Percentiles rank a stretch among this genome's conserved stretches.
Evolutionary conservation across 768 basidiomycete genomes (phyloP).

Genomic region (Mycena kentingensis): DNA sequence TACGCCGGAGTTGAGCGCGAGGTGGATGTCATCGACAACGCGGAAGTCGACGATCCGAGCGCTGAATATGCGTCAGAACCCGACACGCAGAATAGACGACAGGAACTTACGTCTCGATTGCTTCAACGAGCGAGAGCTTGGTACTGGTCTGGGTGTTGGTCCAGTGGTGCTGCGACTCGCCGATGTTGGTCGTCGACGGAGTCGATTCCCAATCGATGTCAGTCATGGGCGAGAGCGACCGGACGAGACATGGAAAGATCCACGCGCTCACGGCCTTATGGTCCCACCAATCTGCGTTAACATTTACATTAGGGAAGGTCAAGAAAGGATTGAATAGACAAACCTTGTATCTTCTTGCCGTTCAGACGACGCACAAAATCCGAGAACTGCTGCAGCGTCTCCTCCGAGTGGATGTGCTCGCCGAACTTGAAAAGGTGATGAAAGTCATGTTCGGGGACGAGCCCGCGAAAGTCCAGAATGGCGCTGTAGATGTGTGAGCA

Average conservation of each 20-base stretch:
- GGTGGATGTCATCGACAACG: conserved; percentile 7
- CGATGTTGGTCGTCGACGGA: conserved; percentile 25
- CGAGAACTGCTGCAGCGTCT: background rate
- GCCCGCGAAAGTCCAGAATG: conserved; percentile 2
- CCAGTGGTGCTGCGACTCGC: conserved; percentile 26
- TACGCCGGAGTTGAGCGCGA: conserved; percentile 12
- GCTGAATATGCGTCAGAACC: background rate
- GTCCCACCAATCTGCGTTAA: conserved; percentile 25
- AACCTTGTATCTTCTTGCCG: conserved; percentile 2
- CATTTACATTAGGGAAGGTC: background rate
- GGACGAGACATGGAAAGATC: conserved; percentile 28
- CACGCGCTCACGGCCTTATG: conserved; percentile 28
- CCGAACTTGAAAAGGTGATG: background rate
- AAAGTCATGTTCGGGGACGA: background rate
- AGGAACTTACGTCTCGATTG: conserved; percentile 8
- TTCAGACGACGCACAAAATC: background rate
- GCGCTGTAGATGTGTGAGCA: background rate
- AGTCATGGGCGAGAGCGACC: conserved; percentile 20
- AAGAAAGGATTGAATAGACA: background rate
- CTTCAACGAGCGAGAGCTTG: conserved; percentile 23
- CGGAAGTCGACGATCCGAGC: conserved; percentile 8
- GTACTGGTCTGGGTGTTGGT: conserved; percentile 24
- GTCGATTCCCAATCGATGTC: conserved; percentile 23
- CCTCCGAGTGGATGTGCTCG: conserved; percentile 8
- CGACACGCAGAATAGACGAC: background rate